Conservation (phyloP, 495 filamentous ascomycete genomes). For the Penicillium daleae region DNA sequence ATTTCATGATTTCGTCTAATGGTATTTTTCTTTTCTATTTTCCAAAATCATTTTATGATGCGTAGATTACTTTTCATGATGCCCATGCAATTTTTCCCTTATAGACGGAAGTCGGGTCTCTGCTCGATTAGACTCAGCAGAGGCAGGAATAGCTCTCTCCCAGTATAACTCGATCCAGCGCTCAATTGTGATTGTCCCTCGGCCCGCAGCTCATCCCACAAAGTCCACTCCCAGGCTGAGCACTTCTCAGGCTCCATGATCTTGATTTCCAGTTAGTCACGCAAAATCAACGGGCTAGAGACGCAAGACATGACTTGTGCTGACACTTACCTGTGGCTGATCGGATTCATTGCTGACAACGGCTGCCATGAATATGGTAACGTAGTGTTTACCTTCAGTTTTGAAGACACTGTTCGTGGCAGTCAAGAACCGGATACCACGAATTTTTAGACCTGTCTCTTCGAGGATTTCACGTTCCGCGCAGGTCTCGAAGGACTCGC, state of each 20-base stretch:
- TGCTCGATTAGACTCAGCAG: conserved; percentile 57
- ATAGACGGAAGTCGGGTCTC: conserved; percentile 35
- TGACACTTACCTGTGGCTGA: conserved; percentile 52
- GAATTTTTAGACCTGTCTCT: conserved; percentile 64
- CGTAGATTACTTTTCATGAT: too few relatives aligned
- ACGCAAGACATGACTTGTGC: conserved; percentile 22
- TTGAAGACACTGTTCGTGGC: conserved; percentile 64
- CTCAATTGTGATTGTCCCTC: conserved; percentile 15
- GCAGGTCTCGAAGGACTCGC: conserved; percentile 60
- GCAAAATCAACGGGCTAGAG: conserved; percentile 17
- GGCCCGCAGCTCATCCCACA: conserved; percentile 48
- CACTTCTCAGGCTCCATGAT: conserved; percentile 68
- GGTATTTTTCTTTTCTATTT: too few relatives aligned
- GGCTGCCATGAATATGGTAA: conserved; percentile 64
- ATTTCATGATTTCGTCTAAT: too few relatives aligned
- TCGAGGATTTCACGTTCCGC: conserved; percentile 68
- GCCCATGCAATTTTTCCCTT: neutral
- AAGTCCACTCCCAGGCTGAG: conserved; percentile 63
- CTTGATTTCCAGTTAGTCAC: conserved; percentile 18
- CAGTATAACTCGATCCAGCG: conserved; percentile 8
- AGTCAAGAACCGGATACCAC: conserved; percentile 50
- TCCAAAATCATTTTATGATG: too few relatives aligned
- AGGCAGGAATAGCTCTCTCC: conserved; percentile 57
- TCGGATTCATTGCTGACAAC: conserved; percentile 40
- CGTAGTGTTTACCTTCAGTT: conserved; percentile 60